A percentile compares a stretch with the other conserved stretches of the same genome.
Evolutionary conservation across 1,284 basidiomycete species (phyloP).

Genomic region (Inonotus obliquus): DNA sequence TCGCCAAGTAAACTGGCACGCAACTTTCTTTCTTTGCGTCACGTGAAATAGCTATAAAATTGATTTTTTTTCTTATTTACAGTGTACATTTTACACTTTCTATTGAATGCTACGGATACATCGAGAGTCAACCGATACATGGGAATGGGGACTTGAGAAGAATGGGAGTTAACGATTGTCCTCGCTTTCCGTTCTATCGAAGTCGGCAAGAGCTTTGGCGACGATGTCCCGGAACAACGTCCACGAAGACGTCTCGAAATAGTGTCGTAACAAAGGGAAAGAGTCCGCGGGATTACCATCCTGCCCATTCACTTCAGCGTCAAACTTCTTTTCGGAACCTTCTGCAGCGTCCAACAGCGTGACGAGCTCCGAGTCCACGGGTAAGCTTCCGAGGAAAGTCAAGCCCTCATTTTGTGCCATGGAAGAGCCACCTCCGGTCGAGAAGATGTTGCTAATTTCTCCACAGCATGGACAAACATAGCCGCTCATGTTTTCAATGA

Average conservation of each 20-base stretch:
- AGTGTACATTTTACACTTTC: too few relatives aligned
- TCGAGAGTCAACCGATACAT: not conserved
- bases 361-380: conserved; percentile 92
- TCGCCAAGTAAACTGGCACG: not conserved
- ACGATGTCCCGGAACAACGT: conserved; percentile 54
- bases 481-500: conserved; percentile 99
- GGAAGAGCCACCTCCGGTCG: conserved; percentile 87
- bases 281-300: conserved; percentile 8
- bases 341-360: conserved; percentile 76
- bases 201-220: conserved; percentile 33
- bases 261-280: conserved; percentile 49
- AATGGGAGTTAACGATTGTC: not conserved
- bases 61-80: too few relatives aligned
- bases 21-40: not conserved
- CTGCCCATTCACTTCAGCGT: conserved; percentile 22
- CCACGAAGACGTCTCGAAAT: conserved; percentile 58
- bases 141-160: not conserved
- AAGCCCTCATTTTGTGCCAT: conserved; percentile 77
- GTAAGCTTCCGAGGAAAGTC: conserved; percentile 83
- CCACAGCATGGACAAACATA: conserved; percentile 96
- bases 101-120: conserved; percentile 11
- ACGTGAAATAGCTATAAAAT: too few relatives aligned
- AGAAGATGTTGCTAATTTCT: conserved; percentile 94
- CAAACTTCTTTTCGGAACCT: conserved; percentile 23
- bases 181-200: conserved; percentile 2